Evolutionary conservation across 257 asterid genomes (phyloP), one percentile per base, ranked within the genome.

Genomic region (Solanum lycopersicoides): DNA sequence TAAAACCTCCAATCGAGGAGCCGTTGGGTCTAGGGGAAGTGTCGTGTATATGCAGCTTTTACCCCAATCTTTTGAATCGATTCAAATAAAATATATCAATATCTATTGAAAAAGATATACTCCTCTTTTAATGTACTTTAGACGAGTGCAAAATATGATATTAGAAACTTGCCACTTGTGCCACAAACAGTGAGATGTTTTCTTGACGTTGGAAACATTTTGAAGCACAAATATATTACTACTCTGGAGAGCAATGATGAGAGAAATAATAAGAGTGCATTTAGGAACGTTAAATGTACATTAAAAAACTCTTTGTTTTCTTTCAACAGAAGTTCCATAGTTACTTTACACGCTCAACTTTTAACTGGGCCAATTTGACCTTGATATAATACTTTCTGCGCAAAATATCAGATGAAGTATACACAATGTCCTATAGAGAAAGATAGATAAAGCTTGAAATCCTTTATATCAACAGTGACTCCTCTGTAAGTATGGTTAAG

Each of bases 401-500:
- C 32, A 82, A 82, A 47, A 50, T 5, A 82, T 11, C 69, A 50
- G 20, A 28, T 45, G 69, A 80, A 50, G 21, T 82, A 79, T 73
- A 86, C 88, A 86, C 74, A 50, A 23, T 72, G 20, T 53, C 80
- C 80, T 86, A 77, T 73, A 53, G 82, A 71, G 44, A 15, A 74
- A 42, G 23, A 42, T 23, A 21, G 63, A 53, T 56, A 6, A 89
- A 75, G 79, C 25, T 73, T 28, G 42, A 41, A 59, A 68, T 44
- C 83, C 28, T 89, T 94, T 93, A 93, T 89, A 88, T 88, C 90
- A 89, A 91, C 90, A 94, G 87, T 41, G 98, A 92, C 18, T 97
- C 98, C 39, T 95, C 98, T 3, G 95, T 89, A 87, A 93, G 87
- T 84, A 97, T 95, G 83, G 98, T 97, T 89, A 97, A 87, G 87